Evolutionary conservation across 495 filamentous ascomycete species (phyloP).

Genomic region (Evansstolkia leycettana): DNA sequence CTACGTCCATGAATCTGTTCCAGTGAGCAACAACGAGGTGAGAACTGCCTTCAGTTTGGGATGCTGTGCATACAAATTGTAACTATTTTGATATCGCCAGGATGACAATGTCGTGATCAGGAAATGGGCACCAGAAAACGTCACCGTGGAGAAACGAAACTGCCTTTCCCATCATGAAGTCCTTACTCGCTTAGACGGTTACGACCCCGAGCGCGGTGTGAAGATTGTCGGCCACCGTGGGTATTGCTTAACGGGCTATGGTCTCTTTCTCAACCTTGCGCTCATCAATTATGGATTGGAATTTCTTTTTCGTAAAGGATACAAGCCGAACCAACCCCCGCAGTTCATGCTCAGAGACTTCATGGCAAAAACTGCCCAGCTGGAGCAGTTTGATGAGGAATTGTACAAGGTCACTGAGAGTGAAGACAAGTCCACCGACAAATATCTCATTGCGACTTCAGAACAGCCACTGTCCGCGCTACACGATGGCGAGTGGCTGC

Average conservation of each 20-base stretch:
- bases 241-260: slow-evolving; percentile 82
- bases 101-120: slow-evolving; percentile 70
- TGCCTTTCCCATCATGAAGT: slow-evolving; percentile 92
- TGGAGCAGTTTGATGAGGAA: slow-evolving; percentile 95
- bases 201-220: slow-evolving; percentile 84
- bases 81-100: slow-evolving; percentile 16
- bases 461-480: slow-evolving; percentile 91
- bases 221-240: slow-evolving; percentile 94
- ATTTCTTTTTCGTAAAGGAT: slow-evolving; percentile 65
- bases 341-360: slow-evolving; percentile 92
- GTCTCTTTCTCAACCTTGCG: slow-evolving; percentile 86
- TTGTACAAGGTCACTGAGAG: slow-evolving; percentile 87
- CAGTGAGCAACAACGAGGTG: slow-evolving; percentile 81
- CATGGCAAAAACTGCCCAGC: slow-evolving; percentile 98
- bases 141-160: slow-evolving; percentile 52
- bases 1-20: slow-evolving; percentile 84
- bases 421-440: slow-evolving; percentile 70
- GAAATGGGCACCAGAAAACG: slow-evolving; percentile 67
- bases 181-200: slow-evolving; percentile 73
- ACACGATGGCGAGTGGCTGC: slow-evolving; percentile 88
- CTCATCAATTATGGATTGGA: slow-evolving; percentile 89
- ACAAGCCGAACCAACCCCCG: slow-evolving; percentile 82
- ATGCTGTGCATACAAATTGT: not conserved
- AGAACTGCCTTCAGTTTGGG: not conserved
- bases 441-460: slow-evolving; percentile 95